Conservation (phyloP, 345 rosid species). For the Eucalyptus microcorys region DNA sequence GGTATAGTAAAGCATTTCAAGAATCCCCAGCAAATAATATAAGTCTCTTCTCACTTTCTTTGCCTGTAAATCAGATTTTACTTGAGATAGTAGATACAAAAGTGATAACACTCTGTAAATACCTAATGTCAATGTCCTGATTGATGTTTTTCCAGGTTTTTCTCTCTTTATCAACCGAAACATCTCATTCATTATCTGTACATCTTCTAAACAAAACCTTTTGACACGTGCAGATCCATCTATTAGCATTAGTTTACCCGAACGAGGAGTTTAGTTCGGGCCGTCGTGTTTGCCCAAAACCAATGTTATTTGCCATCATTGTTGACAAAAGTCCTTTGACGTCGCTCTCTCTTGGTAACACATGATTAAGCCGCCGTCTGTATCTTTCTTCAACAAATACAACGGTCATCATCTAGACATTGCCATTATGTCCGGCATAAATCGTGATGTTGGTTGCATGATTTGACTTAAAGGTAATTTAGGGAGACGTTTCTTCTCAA, state of each 20-base stretch:
- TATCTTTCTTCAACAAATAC: background rate
- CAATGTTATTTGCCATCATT: background rate
- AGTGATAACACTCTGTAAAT: background rate
- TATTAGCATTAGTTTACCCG: background rate
- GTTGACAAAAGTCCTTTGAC: background rate
- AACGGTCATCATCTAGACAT: background rate
- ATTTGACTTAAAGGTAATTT: too few relatives aligned
- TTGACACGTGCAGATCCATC: background rate
- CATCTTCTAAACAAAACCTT: background rate
- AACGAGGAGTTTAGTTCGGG: background rate
- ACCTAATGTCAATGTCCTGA: background rate
- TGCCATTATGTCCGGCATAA: background rate
- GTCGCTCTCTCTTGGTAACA: background rate
- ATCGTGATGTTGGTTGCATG: background rate
- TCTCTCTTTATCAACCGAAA: background rate
- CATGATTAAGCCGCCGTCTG: background rate
- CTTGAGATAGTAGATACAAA: background rate
- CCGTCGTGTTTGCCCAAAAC: background rate
- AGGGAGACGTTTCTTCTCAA: background rate
- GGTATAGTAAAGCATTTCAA: background rate
- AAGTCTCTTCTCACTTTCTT: background rate
- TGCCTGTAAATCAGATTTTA: background rate
- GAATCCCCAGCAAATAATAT: background rate
- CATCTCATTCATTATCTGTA: background rate
- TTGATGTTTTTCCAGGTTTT: background rate